phyloP scores from a whole-genome alignment of 306 rosid species.

The Pueraria montana region DNA sequence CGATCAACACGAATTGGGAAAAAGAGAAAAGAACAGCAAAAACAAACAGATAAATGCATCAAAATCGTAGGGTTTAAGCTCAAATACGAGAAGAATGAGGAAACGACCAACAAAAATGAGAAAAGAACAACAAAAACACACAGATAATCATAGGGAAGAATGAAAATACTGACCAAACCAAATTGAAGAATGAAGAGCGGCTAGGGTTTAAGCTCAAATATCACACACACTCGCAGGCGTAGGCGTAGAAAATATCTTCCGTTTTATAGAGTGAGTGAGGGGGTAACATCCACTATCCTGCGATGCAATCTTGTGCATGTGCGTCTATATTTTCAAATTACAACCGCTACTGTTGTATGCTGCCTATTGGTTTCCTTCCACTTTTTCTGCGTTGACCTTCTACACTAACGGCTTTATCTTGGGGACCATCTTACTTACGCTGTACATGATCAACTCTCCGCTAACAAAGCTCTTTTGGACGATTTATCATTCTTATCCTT shows the following conservation, averaged over 20 bases:
- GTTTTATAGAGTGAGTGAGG: conserved; percentile 19
- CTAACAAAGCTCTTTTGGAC: too few species aligned
- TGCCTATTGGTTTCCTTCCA: neutral
- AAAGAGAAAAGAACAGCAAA: too few species aligned
- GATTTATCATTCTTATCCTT: too few species aligned
- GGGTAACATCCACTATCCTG: too few species aligned
- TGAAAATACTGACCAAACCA: too few species aligned
- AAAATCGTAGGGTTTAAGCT: too few species aligned
- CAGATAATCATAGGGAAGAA: too few species aligned
- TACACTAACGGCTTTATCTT: neutral
- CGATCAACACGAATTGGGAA: too few species aligned
- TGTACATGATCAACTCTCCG: neutral
- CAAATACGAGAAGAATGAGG: neutral
- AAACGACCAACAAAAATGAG: too few species aligned
- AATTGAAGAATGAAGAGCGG: conserved; percentile 47
- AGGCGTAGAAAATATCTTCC: neutral
- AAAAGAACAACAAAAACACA: too few species aligned
- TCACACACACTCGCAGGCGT: too few species aligned
- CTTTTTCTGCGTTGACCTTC: conserved; percentile 15
- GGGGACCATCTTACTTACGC: neutral
- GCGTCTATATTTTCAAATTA: neutral
- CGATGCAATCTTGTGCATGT: neutral
- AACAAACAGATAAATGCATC: too few species aligned
- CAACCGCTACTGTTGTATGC: conserved; percentile 1
- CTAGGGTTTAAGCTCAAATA: conserved; percentile 71